phyloP scores from a whole-genome alignment of 2,329 filamentous ascomycete genomes.

The Colletotrichum liaoningense region DNA sequence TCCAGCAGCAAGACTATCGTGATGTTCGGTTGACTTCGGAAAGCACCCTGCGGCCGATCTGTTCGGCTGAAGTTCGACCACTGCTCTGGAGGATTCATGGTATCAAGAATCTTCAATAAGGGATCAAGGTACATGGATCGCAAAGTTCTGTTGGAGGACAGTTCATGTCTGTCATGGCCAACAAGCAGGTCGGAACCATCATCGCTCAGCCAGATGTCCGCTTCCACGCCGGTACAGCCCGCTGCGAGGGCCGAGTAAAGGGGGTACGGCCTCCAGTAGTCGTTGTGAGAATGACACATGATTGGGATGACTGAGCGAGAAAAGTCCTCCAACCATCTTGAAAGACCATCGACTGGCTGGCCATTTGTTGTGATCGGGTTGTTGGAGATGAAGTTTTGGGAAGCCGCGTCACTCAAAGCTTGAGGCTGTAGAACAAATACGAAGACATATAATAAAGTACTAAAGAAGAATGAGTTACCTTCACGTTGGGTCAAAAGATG shows the following conservation, averaged over 20 bases:
- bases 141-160: conserved; percentile 70
- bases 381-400: background rate
- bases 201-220: conserved; percentile 74
- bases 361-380: background rate
- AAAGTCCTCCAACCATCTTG: background rate
- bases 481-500: background rate
- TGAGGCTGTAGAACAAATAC: conserved; percentile 3
- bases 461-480: background rate
- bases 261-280: conserved; percentile 1
- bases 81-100: conserved; percentile 57
- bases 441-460: background rate
- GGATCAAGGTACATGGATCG: conserved; percentile 71
- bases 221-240: conserved; percentile 59
- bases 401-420: background rate
- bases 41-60: conserved; percentile 61
- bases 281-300: conserved; percentile 8
- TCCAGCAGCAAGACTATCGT: conserved; percentile 74
- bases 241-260: background rate
- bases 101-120: conserved; percentile 66
- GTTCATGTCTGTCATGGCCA: conserved; percentile 67
- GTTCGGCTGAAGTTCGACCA: conserved; percentile 49
- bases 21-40: conserved; percentile 61
- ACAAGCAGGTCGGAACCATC: conserved; percentile 62
- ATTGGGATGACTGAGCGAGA: background rate
- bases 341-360: background rate